Base-by-base conservation (phyloP, 192 early-diverging fungal genomes). In the Linnemannia schmuckeri region DNA sequence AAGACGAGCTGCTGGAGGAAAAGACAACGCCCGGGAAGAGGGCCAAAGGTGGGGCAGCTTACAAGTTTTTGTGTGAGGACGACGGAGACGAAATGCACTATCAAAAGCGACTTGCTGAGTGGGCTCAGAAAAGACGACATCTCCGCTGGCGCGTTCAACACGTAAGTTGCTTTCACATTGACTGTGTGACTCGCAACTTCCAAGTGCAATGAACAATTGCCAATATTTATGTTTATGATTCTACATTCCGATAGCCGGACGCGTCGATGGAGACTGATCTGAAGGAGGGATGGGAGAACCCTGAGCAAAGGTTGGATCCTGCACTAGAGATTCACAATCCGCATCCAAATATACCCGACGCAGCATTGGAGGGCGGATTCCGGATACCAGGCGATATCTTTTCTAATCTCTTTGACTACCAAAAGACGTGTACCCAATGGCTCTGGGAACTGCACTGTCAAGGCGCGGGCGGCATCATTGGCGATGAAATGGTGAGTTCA, bases 381-480 rank as follows among this genome's bases (percentile, higher is more conserved):
- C 81, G 83, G 9, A 92, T 98, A 57, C 97, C 98, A 40, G 96
- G 95, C 15, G 97, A 97, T 40, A 91, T 99, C 55, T 95, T 94
- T 85, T 81, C 84, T 22, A 91, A 92, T 30, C 89, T 99, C 4
- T 96, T 99, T 79, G 97, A 95, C 70, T 99, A 99, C 83, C 98
- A 99, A 88, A 93, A 93, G 77, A 95, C 96, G 72, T 94, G 96
- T 66, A 82, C 95, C 9, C 89, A 91, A 40, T 99, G 98, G 98
- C 88, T 99, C 47, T 96, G 93, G 93, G 96, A 97, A 75, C 89
- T 99, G 63, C 95, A 98, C 85, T 89, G 90, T 66, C 96, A 98
- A 82, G 91, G 96, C 49, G 93, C 94, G 0, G 98, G 98, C 4
- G 98, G 98, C 0, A 95, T 99, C 35, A 89, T 98, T 35, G 97